phyloP scores from a whole-genome alignment of 306 rosid genomes.

The Quercus rubra region DNA sequence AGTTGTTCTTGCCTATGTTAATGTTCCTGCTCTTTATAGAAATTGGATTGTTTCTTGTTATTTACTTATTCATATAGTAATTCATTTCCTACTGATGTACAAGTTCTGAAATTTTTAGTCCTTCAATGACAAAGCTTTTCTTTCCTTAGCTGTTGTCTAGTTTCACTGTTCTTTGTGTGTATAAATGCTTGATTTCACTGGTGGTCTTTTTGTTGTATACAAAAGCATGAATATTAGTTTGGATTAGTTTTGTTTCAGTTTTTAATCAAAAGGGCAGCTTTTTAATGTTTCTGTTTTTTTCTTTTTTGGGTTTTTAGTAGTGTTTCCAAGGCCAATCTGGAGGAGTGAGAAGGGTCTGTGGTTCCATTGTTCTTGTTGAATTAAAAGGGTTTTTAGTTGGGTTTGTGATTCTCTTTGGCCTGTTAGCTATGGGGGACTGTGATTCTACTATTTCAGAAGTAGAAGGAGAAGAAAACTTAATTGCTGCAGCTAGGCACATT shows the following conservation, averaged over 20 bases:
- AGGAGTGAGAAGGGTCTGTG: slow-evolving; percentile 10
- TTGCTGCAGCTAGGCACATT: slow-evolving; percentile 70
- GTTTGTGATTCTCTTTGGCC: slow-evolving; percentile 10
- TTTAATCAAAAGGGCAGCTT: slow-evolving; percentile 18
- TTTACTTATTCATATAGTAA: slow-evolving; percentile 3
- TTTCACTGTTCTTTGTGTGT: neutral
- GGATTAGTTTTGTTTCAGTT: neutral
- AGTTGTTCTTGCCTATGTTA: neutral
- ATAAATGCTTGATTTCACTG: neutral
- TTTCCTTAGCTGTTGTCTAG: neutral
- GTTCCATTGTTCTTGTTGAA: slow-evolving; percentile 8
- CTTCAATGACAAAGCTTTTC: neutral
- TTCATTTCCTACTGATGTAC: neutral
- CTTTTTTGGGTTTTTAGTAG: slow-evolving; percentile 10
- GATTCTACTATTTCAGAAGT: slow-evolving; percentile 44
- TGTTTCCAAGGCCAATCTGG: neutral
- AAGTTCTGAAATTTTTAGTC: neutral
- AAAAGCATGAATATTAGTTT: slow-evolving; percentile 24
- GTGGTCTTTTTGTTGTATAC: slow-evolving; percentile 2
- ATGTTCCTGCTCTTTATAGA: neutral
- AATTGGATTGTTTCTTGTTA: neutral
- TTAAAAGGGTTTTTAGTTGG: slow-evolving; percentile 17
- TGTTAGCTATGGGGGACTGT: slow-evolving; percentile 51
- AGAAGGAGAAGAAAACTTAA: slow-evolving; percentile 63
- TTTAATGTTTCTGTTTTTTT: slow-evolving; percentile 16